Evolutionary conservation across 441 rosid genomes (phyloP), one percentile per base, ranked within the genome.

Genomic region (Erysimum cheiri): DNA sequence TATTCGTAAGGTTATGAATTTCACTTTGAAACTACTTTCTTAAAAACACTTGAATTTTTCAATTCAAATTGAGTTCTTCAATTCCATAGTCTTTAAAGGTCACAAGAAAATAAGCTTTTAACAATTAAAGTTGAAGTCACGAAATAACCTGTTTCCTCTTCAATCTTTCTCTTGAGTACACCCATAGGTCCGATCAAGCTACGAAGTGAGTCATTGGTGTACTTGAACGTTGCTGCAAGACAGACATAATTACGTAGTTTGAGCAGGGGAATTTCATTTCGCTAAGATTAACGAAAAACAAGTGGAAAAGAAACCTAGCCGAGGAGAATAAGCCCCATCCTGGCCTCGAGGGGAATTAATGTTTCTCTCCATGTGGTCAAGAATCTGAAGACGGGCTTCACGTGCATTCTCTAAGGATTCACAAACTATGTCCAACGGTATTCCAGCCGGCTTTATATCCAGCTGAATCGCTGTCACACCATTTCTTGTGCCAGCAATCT

Each of bases 381-480:
- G 97, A 77, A 95, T 95, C 76, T 92, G 93, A 79, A 88, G 86
- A 69, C 99, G 96, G 39, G 95, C 99, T 77, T 84, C 85, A 54
- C 73, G 85, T 46, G 98, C 99, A 78, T 84, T 87, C 80, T 91
- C 92, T 68, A 95, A 83, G 64, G 85, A 69, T 80, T 95, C 97
- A 54, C 98, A 95, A 61, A 95, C 86, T 59, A 95, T 92, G 71
- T 91, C 96, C 78, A 95, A 73, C 8, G 97, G 97, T 75, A 95
- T 95, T 76, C 99, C 99, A 70, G 97, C 97, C 58, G 98, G 99
- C 74, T 95, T 95, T 78, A 95, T 95, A 82, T 95, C 99, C 80
- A 95, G 82, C 64, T 95, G 97, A 81, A 87, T 92, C 40, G 98
- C 97, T 0, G 95, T 92, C 64, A 95, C 81, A 74, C 99, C 98